Percentiles rank a stretch among this genome's conserved stretches.
Evolutionary conservation across 495 filamentous ascomycete genomes (phyloP).

Genomic region (Neurospora sp.): DNA sequence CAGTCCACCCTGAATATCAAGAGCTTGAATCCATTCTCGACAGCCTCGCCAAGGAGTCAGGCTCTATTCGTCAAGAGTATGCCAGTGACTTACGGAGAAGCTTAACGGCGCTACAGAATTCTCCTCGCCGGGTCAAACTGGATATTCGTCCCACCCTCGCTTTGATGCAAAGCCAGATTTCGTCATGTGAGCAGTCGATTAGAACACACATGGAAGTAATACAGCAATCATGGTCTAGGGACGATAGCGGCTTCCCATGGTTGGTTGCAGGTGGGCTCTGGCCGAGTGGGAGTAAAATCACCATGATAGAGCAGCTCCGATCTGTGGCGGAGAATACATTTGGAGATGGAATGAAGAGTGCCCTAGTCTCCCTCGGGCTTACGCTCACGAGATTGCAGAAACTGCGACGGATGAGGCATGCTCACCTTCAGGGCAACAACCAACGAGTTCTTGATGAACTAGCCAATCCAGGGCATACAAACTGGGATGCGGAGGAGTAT

Average conservation of each 20-base stretch:
- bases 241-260: constrained; percentile 34
- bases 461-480: constrained; percentile 37
- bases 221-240: constrained; percentile 7
- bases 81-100: constrained; percentile 8
- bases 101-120: constrained; percentile 12
- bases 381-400: constrained; percentile 37
- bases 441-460: constrained; percentile 26
- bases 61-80: constrained; percentile 2
- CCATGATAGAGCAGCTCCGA: constrained; percentile 44
- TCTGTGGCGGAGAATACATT: constrained; percentile 24
- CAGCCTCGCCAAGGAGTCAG: background rate
- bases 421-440: background rate
- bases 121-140: constrained; percentile 4
- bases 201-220: constrained; percentile 10
- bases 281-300: constrained; percentile 40
- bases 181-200: constrained; percentile 10
- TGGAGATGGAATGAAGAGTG: constrained; percentile 33
- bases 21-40: background rate
- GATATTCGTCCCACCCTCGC: background rate
- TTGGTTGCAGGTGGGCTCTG: constrained; percentile 38
- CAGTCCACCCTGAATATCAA: background rate
- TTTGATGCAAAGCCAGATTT: constrained; percentile 2
- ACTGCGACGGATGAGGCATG: constrained; percentile 15
- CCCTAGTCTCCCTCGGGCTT: constrained; percentile 32
- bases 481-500: constrained; percentile 36